A percentile compares a stretch with the other conserved stretches of the same genome.
Evolutionary conservation across 768 basidiomycete species (phyloP).

Genomic region (Pisolithus sp.): DNA sequence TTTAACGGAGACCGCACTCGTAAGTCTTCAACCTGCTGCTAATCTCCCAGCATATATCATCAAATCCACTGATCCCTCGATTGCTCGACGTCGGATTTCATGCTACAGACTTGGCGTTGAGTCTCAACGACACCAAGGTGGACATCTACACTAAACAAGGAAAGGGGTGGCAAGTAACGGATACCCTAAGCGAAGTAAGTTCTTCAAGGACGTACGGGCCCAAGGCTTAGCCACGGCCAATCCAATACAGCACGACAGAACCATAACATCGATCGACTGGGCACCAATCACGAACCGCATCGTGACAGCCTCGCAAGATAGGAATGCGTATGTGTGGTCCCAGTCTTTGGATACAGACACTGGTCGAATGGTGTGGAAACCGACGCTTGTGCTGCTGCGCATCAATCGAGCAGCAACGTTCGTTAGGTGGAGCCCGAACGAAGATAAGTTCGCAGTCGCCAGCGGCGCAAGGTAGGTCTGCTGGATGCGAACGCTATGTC

Average conservation of each 20-base stretch:
- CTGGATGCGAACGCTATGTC: background rate
- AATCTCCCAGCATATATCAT: background rate
- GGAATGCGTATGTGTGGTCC: constrained; percentile 99
- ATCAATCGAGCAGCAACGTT: constrained; percentile 95
- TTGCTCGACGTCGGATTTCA: too few relatives aligned
- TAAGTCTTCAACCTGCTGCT: constrained; percentile 37
- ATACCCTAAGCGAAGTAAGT: constrained; percentile 79
- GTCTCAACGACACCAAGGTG: constrained; percentile 84
- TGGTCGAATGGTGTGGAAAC: constrained; percentile 79
- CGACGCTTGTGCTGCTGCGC: constrained; percentile 89
- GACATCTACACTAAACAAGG: constrained; percentile 71
- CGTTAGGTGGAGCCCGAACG: constrained; percentile 94
- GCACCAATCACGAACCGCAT: constrained; percentile 94
- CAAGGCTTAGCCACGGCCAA: background rate
- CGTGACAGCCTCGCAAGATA: constrained; percentile 97
- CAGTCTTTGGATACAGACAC: constrained; percentile 68
- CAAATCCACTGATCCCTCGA: constrained; percentile 5
- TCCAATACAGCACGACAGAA: constrained; percentile 83
- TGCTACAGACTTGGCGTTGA: constrained; percentile 76
- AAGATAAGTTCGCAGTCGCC: constrained; percentile 98
- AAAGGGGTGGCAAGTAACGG: constrained; percentile 60
- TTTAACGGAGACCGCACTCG: constrained; percentile 87
- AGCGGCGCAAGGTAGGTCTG: constrained; percentile 78
- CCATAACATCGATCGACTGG: constrained; percentile 98
- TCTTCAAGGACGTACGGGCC: background rate